Evolutionary conservation across 2,329 filamentous ascomycete species (phyloP), one percentile per base, ranked within the genome.

Genomic region (Ophiostoma quercus): DNA sequence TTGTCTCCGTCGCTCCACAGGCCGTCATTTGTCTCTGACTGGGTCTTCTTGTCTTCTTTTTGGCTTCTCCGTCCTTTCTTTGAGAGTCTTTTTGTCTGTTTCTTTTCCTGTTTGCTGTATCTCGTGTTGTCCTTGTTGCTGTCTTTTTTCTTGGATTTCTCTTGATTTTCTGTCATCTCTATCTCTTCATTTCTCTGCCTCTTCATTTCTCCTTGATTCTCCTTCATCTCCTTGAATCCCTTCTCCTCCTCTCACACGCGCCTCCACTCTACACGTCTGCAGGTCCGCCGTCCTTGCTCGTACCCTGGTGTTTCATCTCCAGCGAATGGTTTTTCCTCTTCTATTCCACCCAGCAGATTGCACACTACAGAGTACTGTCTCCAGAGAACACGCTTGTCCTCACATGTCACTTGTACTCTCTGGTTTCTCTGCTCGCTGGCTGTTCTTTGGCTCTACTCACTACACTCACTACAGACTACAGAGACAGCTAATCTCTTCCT

Each of bases 271-370:
- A 29, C n/a, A 39, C 14, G 25, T 54, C 29, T 67, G 54, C 67
- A 51, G 68, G 68, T 67, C 32, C 69, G 51, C 69, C 11, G 37
- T 41, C 51, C 62, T 66, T 70, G 39, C 54, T 63, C 69, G 54
- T 70, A 70, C 69, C 67, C 60, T 67, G 54, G 67, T 66, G 69
- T 70, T 70, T 70, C 69, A 70, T 51, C 68, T 70, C 69, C 68
- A 63, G 66, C 68, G 68, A 63, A 68, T 68, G 54, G 34, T 66
- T 68, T 68, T 69, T 69, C 43, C 39, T 41, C 54, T 54, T n/a
- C 39, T 39, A 43, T 60, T 67, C 68, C 68, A 69, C 39, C 66
- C 43, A 66, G 62, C 62, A 60, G 68, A 66, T 62, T 62, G 25
- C 57, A 57, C n/a, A 47, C 19, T 47, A 47, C 43, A 57, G 51